Evolutionary conservation across 768 basidiomycete genomes (phyloP), one percentile per base, ranked within the genome.

Genomic region (Amanita brunnescens): DNA sequence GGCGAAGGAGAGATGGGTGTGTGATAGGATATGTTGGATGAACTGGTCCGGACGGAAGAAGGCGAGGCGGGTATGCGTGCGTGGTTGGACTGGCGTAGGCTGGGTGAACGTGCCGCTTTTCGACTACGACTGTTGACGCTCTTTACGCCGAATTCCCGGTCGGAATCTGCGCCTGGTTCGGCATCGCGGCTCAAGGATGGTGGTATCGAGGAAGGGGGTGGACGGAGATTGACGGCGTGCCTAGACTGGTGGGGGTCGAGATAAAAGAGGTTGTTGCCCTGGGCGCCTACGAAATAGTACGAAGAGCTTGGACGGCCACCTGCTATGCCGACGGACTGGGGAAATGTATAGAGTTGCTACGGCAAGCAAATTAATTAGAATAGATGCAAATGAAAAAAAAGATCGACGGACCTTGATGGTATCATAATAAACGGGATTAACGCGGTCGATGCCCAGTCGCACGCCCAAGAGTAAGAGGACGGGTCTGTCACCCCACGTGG

Each of bases 261-360:
- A 61, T 91, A 87, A 61, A 91, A 85, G 6, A 98, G 75, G 44
- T 82, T 87, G 56, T 93, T 87, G 2, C 83, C 86, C 63, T 99
- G 95, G 0, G 85, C 77, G 13, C 91, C 95, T 43, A 99, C 89
- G 62, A 99, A 99, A 66, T 98, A 99, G 66, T 96, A 98, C 0
- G 93, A 96, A 0, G 91, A 93, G n/a, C 89, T 89, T 0, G 95
- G 96, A 18, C 96, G 79, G 2, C 95, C 95, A 34, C 96, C 95
- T 0, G 95, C 93, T 49, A 99, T 98, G 35, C 95, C 96, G 33
- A 96, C 87, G 2, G 87, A 91, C 68, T 98, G 95, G 0, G 94
- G 94, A 66, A 93, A 91, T 0, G 87, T 89, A 63, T 93, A 97
- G 29, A 97, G 65, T 21, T 78, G 73, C 92, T 95, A 58, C 6